These are phyloP conservation scores for Fusarium sororula DNA, from an alignment of 2,329 filamentous ascomycete species.

Conservation along the genomic window DNA sequence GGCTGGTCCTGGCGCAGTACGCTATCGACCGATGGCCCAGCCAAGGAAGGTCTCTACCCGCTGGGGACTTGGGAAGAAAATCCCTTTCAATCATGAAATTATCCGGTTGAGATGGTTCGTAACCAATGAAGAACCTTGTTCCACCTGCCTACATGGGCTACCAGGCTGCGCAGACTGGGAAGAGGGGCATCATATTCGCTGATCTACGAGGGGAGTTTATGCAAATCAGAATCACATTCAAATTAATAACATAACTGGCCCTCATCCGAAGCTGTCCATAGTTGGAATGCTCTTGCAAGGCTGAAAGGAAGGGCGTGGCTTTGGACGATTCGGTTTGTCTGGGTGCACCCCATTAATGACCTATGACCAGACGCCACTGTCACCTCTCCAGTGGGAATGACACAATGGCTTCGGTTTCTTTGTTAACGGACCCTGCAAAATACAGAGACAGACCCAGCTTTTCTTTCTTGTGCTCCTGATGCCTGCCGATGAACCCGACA, in stretches of 20 bases:
- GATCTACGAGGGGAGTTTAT: slow-evolving; percentile 9
- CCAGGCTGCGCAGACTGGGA: not conserved
- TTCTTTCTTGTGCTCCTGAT: slow-evolving; percentile 24
- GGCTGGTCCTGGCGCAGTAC: slow-evolving; percentile 9
- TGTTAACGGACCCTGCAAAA: slow-evolving; percentile 21
- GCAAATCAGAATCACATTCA: slow-evolving; percentile 27
- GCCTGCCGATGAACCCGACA: slow-evolving; percentile 29
- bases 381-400: slow-evolving; percentile 34
- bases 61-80: slow-evolving; percentile 10
- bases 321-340: slow-evolving; percentile 33
- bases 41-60: slow-evolving; percentile 1
- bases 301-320: slow-evolving; percentile 37
- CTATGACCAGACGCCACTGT: slow-evolving; percentile 39
- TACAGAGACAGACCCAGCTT: slow-evolving; percentile 22
- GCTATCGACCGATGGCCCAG: slow-evolving; percentile 24
- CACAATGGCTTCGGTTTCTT: slow-evolving; percentile 34
- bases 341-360: slow-evolving; percentile 26
- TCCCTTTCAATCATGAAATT: slow-evolving; percentile 20
- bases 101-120: slow-evolving; percentile 1
- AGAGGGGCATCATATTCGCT: slow-evolving; percentile 10
- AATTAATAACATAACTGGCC: slow-evolving; percentile 8
- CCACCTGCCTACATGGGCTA: not conserved
- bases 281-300: slow-evolving; percentile 35
- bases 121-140: slow-evolving; percentile 13
- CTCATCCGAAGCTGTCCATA: slow-evolving; percentile 16